Evolutionary conservation across 2,329 filamentous ascomycete genomes (phyloP), one percentile per base, ranked within the genome.

Genomic region (Cyanodermella asteris): DNA sequence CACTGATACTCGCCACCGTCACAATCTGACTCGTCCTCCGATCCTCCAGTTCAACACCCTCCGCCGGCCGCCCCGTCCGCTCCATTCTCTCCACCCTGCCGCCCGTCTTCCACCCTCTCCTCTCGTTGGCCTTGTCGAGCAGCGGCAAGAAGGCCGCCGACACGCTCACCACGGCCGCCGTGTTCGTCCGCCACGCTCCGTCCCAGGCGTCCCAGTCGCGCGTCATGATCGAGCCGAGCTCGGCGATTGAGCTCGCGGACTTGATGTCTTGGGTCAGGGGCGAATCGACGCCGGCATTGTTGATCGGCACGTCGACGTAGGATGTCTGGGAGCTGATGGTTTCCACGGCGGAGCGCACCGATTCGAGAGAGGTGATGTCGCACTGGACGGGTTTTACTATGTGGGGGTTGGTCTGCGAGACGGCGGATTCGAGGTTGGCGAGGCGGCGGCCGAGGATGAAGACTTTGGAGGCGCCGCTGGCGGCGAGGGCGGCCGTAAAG

Each of bases 381-480:
- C 49, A 60, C 32, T 2, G 53, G 49, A 16, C 51, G 45, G 34
- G 59, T 56, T 22, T 36, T 47, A 25, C 36, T 42, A 23, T 49
- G 44, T 6, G 37, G 31, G 12, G 34, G 41, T 8, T 41, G 38
- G 13, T 44, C 34, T 4, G 55, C 52, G 7, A n/a, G n/a, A n/a
- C n/a, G n/a, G 56, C 56, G n/a, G 43, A 41, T 21, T 55, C 42
- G 16, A 63, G 47, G 2, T 42, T 38, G 9, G 55, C 46, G 31
- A 45, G 39, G 2, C 59, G 55, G 2, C 59, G 51, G n/a, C 57
- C 57, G 7, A 62, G 41, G 28, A 64, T 57, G 39, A 61, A 63
- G 23, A 64, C 53, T 29, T 54, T 60, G 21, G 50, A 48, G 5
- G 59, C 58, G 5, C 58, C 56, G 23, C 61, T 60, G 12, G 45